Evolutionary conservation across 1,284 basidiomycete genomes (phyloP).

Genomic region (Cryptococcus sp.): DNA sequence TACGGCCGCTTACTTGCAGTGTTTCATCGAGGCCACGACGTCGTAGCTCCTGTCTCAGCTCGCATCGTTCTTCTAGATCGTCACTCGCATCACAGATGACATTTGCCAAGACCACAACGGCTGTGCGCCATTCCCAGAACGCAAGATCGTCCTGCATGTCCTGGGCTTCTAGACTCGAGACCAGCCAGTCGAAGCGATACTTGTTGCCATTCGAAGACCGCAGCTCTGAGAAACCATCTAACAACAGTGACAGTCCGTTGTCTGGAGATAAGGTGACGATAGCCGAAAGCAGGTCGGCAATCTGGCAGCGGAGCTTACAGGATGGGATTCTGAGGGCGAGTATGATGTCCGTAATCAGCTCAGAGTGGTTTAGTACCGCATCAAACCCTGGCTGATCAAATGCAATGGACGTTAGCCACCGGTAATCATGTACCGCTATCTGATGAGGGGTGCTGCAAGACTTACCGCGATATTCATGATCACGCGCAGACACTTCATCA

Average conservation of each 20-base stretch:
- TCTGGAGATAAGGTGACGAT: slow-evolving; percentile 73
- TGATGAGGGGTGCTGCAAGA: slow-evolving; percentile 5
- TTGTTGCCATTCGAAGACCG: slow-evolving; percentile 68
- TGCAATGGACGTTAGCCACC: not conserved
- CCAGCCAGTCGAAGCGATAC: slow-evolving; percentile 77
- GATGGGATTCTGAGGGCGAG: slow-evolving; percentile 67
- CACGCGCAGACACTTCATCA: slow-evolving; percentile 76
- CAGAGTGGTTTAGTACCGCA: slow-evolving; percentile 66
- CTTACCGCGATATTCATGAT: slow-evolving; percentile 81
- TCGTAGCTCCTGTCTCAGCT: slow-evolving; percentile 76
- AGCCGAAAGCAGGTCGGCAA: slow-evolving; percentile 77
- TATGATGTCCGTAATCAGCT: slow-evolving; percentile 70
- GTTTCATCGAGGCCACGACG: slow-evolving; percentile 78
- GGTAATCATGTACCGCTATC: slow-evolving; percentile 6
- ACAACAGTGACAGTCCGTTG: slow-evolving; percentile 72
- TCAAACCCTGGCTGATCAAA: slow-evolving; percentile 67
- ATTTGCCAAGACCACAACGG: slow-evolving; percentile 76
- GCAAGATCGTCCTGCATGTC: slow-evolving; percentile 59
- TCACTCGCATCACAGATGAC: slow-evolving; percentile 77
- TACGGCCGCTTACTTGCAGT: slow-evolving; percentile 66
- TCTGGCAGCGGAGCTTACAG: slow-evolving; percentile 69
- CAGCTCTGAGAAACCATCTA: slow-evolving; percentile 78
- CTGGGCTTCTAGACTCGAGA: slow-evolving; percentile 62
- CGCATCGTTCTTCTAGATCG: slow-evolving; percentile 72
- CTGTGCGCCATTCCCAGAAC: slow-evolving; percentile 77